Percentiles rank a stretch among this genome's conserved stretches.
phyloP scores from a whole-genome alignment of 371 early-diverging fungal genomes.

The Sanchytrium tribonematis region DNA sequence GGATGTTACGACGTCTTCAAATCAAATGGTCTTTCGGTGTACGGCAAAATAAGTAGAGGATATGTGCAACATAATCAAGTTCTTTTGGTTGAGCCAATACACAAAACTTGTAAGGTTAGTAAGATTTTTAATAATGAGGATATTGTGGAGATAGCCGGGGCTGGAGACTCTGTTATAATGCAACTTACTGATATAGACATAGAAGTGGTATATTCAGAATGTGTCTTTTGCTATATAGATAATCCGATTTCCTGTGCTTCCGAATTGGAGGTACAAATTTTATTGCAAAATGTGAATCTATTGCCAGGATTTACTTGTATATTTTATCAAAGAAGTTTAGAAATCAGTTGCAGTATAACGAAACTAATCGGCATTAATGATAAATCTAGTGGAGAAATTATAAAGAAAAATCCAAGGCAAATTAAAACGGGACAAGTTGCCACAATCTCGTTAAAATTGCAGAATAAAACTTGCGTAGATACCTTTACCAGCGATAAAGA shows the following conservation, averaged over 20 bases:
- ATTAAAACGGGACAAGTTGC: conserved; percentile 38
- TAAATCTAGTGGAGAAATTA: conserved; percentile 48
- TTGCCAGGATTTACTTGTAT: conserved; percentile 19
- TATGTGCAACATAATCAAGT: neutral
- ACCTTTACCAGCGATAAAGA: conserved; percentile 51
- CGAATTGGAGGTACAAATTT: conserved; percentile 48
- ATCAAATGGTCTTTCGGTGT: neutral
- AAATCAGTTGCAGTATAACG: conserved; percentile 13
- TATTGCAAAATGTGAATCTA: conserved; percentile 67
- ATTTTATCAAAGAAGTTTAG: neutral
- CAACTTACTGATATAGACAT: conserved; percentile 47
- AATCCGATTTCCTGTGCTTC: conserved; percentile 37
- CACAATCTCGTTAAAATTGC: conserved; percentile 38
- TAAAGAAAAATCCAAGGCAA: conserved; percentile 49
- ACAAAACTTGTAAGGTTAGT: neutral
- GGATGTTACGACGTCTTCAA: neutral
- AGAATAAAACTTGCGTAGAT: conserved; percentile 49
- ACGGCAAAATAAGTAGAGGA: neutral
- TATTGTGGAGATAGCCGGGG: conserved; percentile 51
- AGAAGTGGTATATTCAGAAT: conserved; percentile 40
- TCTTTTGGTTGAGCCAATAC: neutral
- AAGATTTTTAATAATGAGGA: conserved; percentile 23
- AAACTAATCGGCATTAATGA: conserved; percentile 39
- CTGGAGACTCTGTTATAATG: conserved; percentile 62
- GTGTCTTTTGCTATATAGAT: conserved; percentile 36